Evolutionary conservation across 345 rosid species (phyloP), one percentile per base, ranked within the genome.

Genomic region (Hibiscus tridactylites): DNA sequence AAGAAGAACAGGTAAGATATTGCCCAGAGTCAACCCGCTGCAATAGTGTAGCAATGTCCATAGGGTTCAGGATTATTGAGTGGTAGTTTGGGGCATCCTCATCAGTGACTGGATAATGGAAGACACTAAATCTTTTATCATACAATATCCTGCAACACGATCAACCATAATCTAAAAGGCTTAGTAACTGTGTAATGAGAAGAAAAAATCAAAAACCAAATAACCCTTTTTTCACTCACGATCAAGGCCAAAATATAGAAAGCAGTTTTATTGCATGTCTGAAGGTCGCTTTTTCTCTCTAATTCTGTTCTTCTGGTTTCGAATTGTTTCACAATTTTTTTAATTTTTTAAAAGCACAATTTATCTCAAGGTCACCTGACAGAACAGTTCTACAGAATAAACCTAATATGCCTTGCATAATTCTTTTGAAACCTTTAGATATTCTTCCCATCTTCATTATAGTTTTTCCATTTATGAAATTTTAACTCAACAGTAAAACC

Each of bases 21-120:
- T 89, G 94, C 72, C 97, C 99, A 73, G 90, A 71, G 77, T 92
- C 97, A 21, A 92, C 99, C 76, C 80, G 94, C 80, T 91, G 98
- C 75, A 96, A 80, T 74, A 96, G 70, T 47, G 98, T 92, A 69
- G 98, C 95, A 66, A 89, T 46, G 77, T 96, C 99, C 99, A 96
- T 91, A 9, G 99, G 98, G 79, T 83, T 92, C 79, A 91, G 96
- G 82, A 96, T 88, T 61, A 96, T 78, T 42, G 96, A 65, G 64
- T 89, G 88, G 78, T 96, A 96, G 73, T 89, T 91, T 74, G 98
- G 99, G 76, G 97, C 98, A 82, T 92, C 99, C 79, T 96, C 99
- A 61, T 96, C 98, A 9, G 85, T 71, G 73, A 96, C 99, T 50
- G 98, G 98, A 75, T 82, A 96, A 79, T 91, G 99, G 76, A 96